phyloP scores from a whole-genome alignment of 495 filamentous ascomycete species.

The Penicillium mononematosum region DNA sequence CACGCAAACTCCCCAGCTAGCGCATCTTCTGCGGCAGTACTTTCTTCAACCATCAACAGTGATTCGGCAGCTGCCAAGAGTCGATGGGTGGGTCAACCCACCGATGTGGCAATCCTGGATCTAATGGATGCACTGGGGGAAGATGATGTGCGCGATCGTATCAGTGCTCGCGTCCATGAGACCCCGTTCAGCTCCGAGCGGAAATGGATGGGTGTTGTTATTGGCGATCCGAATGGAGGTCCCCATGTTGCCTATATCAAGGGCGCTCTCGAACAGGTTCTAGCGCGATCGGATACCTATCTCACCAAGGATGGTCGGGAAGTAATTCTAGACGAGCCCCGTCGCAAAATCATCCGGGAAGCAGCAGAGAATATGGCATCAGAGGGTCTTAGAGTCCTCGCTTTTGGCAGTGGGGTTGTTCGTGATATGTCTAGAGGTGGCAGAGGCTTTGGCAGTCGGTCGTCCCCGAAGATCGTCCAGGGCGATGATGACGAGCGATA shows the following conservation, averaged over 20 bases:
- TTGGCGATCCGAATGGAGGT: slow-evolving; percentile 50
- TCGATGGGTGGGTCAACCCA: slow-evolving; percentile 95
- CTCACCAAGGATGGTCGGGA: slow-evolving; percentile 84
- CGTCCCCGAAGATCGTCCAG: slow-evolving; percentile 44
- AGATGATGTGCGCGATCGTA: slow-evolving; percentile 81
- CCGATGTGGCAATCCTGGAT: slow-evolving; percentile 93
- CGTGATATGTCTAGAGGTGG: slow-evolving; percentile 34
- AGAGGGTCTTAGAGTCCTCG: slow-evolving; percentile 86
- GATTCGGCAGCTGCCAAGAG: slow-evolving; percentile 64
- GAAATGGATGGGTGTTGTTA: slow-evolving; percentile 98
- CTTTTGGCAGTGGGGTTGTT: slow-evolving; percentile 76
- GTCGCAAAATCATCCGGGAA: slow-evolving; percentile 68
- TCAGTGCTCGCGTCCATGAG: slow-evolving; percentile 74
- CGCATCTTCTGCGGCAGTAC: slow-evolving; percentile 68
- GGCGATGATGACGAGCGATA: slow-evolving; percentile 69
- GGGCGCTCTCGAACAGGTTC: slow-evolving; percentile 84
- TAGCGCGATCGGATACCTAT: slow-evolving; percentile 87
- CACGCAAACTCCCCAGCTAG: slow-evolving; percentile 61
- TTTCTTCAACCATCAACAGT: slow-evolving; percentile 71
- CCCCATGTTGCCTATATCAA: slow-evolving; percentile 87
- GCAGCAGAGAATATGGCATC: slow-evolving; percentile 90
- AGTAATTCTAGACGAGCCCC: slow-evolving; percentile 76
- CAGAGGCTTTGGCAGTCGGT: slow-evolving; percentile 42
- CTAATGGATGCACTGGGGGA: slow-evolving; percentile 85
- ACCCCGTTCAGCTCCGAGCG: slow-evolving; percentile 95